A percentile compares a stretch with the other conserved stretches of the same genome.
Conservation (phyloP, 1,284 basidiomycete species). For the Puccinia hordei region DNA sequence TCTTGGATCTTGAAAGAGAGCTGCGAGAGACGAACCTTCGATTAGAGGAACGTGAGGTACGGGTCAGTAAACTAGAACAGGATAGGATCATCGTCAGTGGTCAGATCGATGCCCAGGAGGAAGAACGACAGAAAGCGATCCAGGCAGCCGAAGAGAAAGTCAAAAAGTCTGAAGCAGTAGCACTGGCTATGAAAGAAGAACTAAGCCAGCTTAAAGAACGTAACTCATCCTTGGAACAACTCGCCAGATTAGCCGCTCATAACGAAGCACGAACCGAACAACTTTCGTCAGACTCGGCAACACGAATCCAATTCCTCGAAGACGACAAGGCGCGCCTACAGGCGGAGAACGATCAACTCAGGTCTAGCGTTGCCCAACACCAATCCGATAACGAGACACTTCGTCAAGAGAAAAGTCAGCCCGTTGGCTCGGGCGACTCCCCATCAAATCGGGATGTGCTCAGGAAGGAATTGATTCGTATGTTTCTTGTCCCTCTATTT, state of each 20-base stretch:
- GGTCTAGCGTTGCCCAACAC: not conserved
- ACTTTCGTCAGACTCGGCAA: slow-evolving; percentile 9
- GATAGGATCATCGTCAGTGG: slow-evolving; percentile 34
- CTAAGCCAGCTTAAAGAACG: slow-evolving; percentile 21
- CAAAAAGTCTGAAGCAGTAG: not conserved
- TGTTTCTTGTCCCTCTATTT: not conserved
- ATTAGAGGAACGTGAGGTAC: slow-evolving; percentile 41
- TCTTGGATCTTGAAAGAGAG: slow-evolving; percentile 38
- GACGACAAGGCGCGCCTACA: slow-evolving; percentile 17
- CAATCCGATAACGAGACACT: slow-evolving; percentile 31
- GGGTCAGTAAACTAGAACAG: slow-evolving; percentile 43
- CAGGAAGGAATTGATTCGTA: slow-evolving; percentile 42
- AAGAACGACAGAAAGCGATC: slow-evolving; percentile 13
- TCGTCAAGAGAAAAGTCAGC: slow-evolving; percentile 20
- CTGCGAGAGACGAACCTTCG: slow-evolving; percentile 8
- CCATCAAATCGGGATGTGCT: slow-evolving; percentile 25
- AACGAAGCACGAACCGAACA: slow-evolving; percentile 42
- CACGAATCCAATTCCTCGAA: slow-evolving; percentile 12
- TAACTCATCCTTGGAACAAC: slow-evolving; percentile 29
- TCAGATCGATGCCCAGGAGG: slow-evolving; percentile 25
- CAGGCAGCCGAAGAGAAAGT: slow-evolving; percentile 12
- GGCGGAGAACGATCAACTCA: slow-evolving; percentile 5
- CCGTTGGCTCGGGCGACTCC: not conserved
- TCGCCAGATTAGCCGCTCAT: slow-evolving; percentile 23
- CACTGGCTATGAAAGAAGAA: slow-evolving; percentile 3